These are phyloP conservation scores for Xylariaceae sp. DNA, from an alignment of 2,329 filamentous ascomycete genomes.

Conservation along the genomic window DNA sequence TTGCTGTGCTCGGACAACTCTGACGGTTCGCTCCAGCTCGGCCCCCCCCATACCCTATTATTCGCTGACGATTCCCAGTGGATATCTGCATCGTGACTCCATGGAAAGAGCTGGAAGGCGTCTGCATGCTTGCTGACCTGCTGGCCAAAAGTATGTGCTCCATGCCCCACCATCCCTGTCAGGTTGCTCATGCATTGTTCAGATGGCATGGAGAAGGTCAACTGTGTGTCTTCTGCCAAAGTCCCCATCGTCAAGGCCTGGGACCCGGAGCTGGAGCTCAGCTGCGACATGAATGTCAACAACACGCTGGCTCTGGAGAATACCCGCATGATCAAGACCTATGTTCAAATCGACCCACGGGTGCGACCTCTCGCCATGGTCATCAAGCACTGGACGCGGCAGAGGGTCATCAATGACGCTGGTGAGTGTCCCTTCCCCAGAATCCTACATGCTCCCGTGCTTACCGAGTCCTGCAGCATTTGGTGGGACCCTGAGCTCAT, in stretches of 20 bases:
- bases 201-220: slow-evolving; percentile 96
- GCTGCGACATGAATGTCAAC: slow-evolving; percentile 98
- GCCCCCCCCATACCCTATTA: not conserved
- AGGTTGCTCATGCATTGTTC: not conserved
- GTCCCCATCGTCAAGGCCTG: slow-evolving; percentile 98
- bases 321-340: slow-evolving; percentile 95
- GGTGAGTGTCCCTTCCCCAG: slow-evolving; percentile 48
- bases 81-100: slow-evolving; percentile 96
- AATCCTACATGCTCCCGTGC: not conserved
- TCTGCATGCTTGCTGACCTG: slow-evolving; percentile 83
- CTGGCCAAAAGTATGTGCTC: slow-evolving; percentile 67
- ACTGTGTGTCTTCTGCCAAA: slow-evolving; percentile 90
- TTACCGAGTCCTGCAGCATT: slow-evolving; percentile 50
- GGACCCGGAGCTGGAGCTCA: slow-evolving; percentile 84
- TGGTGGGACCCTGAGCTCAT: slow-evolving; percentile 91
- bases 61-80: slow-evolving; percentile 48
- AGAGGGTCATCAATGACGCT: slow-evolving; percentile 89
- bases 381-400: slow-evolving; percentile 94
- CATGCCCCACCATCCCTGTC: too few relatives aligned
- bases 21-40: slow-evolving; percentile 75
- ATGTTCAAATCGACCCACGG: slow-evolving; percentile 85
- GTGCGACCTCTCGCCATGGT: slow-evolving; percentile 93
- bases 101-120: slow-evolving; percentile 78
- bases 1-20: slow-evolving; percentile 91
- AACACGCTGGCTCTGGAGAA: slow-evolving; percentile 93